Conservation (phyloP, 148 eudicot species). For the Fagopyrum esculentum region DNA sequence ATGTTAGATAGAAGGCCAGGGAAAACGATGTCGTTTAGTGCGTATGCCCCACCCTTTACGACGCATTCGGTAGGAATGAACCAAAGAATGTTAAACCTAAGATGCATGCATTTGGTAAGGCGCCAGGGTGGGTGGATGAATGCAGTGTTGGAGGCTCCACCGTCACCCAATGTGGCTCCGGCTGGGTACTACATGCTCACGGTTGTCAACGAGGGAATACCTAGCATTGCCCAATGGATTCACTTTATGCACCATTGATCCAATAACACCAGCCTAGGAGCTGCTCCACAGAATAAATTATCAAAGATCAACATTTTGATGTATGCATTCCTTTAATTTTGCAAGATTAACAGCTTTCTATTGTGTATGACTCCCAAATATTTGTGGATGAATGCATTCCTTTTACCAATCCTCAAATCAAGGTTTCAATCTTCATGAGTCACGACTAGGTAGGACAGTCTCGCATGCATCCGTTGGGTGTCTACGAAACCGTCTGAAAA, state of each 20-base stretch:
- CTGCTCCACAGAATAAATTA: too few relatives aligned
- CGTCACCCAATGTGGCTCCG: slow-evolving; percentile 48
- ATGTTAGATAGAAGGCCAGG: slow-evolving; percentile 12
- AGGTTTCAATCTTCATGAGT: too few relatives aligned
- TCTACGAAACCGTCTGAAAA: too few relatives aligned
- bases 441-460: too few relatives aligned
- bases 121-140: slow-evolving; percentile 21
- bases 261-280: too few relatives aligned
- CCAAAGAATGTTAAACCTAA: slow-evolving; percentile 43
- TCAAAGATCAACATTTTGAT: too few relatives aligned
- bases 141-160: slow-evolving; percentile 44
- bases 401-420: too few relatives aligned
- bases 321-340: too few relatives aligned
- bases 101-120: slow-evolving; percentile 21
- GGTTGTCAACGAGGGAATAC: slow-evolving; percentile 44
- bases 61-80: slow-evolving; percentile 63
- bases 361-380: too few relatives aligned
- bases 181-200: slow-evolving; percentile 56
- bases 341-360: too few relatives aligned
- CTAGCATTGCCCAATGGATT: slow-evolving; percentile 53
- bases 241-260: slow-evolving; percentile 22
- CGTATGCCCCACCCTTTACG: slow-evolving; percentile 45
- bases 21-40: slow-evolving; percentile 26
- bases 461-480: too few relatives aligned
- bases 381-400: too few relatives aligned